phyloP scores from a whole-genome alignment of 2,329 filamentous ascomycete genomes.

The Bipolaris cookei region DNA sequence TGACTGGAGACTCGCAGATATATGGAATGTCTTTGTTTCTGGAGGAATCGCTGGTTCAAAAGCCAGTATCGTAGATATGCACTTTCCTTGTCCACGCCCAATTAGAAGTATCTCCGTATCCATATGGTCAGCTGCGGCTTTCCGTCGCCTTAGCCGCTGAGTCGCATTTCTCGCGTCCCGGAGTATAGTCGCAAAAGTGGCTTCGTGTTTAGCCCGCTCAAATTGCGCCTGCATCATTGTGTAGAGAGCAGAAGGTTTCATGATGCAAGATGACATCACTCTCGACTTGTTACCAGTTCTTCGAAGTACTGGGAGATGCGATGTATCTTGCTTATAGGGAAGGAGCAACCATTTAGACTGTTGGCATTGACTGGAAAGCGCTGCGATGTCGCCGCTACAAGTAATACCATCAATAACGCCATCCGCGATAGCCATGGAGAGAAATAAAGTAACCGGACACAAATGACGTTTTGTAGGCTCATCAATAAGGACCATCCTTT shows the following conservation, averaged over 20 bases:
- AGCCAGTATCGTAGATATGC: too few species aligned
- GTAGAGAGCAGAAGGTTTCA: conserved; percentile 2
- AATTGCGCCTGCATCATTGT: conserved; percentile 1
- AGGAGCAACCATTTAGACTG: conserved; percentile 1
- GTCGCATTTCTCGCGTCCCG: background rate
- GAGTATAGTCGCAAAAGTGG: conserved; percentile 5
- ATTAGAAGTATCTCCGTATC: background rate
- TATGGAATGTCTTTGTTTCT: too few species aligned
- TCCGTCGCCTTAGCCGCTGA: background rate
- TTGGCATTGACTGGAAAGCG: background rate
- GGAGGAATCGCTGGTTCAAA: too few species aligned
- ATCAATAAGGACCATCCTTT: background rate
- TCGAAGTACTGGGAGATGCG: background rate
- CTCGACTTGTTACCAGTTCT: conserved; percentile 6
- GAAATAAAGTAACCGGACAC: conserved; percentile 1
- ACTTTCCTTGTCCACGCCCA: conserved; percentile 2
- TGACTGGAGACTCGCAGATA: too few species aligned
- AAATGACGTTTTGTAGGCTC: conserved; percentile 4
- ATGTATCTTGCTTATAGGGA: background rate
- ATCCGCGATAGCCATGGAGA: conserved; percentile 1
- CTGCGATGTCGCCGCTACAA: background rate
- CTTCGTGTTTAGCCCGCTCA: background rate
- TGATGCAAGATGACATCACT: conserved; percentile 3
- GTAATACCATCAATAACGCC: background rate
- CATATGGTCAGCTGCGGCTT: background rate